Conservation (phyloP, 495 filamentous ascomycete species). For the Neurospora sp. region DNA sequence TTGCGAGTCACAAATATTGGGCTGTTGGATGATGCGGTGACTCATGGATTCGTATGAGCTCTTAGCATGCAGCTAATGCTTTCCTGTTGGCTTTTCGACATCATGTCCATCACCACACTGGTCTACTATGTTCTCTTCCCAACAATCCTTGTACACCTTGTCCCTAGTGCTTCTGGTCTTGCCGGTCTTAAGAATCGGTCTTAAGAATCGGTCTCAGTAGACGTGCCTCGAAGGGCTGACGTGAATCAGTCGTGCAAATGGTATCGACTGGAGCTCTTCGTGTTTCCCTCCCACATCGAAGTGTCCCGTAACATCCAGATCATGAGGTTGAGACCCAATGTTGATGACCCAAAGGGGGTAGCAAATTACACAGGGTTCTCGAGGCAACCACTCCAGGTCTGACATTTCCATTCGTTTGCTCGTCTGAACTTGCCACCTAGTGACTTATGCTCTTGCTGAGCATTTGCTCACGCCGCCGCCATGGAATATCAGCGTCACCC, state of each 20-base stretch:
- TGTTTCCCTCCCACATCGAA: background rate
- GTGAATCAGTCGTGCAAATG: background rate
- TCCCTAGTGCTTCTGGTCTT: background rate
- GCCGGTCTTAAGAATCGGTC: background rate
- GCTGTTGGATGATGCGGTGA: background rate
- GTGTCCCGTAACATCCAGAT: background rate
- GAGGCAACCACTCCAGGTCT: background rate
- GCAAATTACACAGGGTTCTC: background rate
- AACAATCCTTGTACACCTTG: background rate
- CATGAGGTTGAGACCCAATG: background rate
- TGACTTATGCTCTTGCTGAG: background rate
- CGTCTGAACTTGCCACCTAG: background rate
- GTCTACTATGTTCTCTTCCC: background rate
- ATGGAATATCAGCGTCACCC: background rate
- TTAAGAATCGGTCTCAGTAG: background rate
- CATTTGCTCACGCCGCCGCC: background rate
- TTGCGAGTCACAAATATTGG: background rate
- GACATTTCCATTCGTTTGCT: background rate
- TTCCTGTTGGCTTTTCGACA: background rate
- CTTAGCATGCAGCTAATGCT: background rate
- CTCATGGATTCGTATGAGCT: background rate
- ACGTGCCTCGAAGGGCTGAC: background rate
- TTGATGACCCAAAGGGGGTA: background rate
- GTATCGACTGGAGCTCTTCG: background rate
- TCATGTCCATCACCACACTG: background rate